Conservation (phyloP, 2,329 filamentous ascomycete species). For the Cladosporium sp. region DNA sequence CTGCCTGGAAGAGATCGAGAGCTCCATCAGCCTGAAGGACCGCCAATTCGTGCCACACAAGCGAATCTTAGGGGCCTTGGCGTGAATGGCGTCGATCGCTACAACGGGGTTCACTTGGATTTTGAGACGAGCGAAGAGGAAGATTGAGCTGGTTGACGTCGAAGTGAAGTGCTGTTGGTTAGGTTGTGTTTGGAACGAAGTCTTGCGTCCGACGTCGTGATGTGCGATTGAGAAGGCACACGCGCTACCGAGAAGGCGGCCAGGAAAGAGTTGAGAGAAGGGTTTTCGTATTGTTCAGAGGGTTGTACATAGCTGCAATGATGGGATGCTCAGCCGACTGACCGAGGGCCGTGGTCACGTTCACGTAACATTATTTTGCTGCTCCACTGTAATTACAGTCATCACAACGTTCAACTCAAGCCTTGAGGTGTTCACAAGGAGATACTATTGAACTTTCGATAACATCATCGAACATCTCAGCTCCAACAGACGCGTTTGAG, state of each 20-base stretch:
- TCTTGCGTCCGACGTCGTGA: neutral
- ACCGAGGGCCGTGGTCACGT: neutral
- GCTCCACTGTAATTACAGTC: neutral
- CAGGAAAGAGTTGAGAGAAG: neutral
- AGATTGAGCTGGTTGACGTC: neutral
- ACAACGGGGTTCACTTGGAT: neutral
- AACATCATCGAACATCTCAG: too few species aligned
- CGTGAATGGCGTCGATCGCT: neutral
- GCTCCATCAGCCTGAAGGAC: conserved; percentile 6
- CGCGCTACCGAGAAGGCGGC: neutral
- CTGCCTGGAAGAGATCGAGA: conserved; percentile 5
- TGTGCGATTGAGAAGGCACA: neutral
- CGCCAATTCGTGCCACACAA: neutral
- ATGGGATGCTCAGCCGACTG: neutral
- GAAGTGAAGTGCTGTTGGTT: neutral
- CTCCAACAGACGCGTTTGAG: too few species aligned
- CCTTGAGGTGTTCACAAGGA: neutral
- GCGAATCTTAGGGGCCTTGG: neutral
- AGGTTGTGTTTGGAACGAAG: neutral
- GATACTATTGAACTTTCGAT: too few species aligned
- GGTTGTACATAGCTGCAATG: neutral
- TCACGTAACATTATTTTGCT: neutral
- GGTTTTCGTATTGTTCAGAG: neutral
- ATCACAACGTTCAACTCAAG: neutral
- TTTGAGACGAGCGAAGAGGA: neutral